Conservation (phyloP, 345 rosid genomes). For the Litchi chinensis region DNA sequence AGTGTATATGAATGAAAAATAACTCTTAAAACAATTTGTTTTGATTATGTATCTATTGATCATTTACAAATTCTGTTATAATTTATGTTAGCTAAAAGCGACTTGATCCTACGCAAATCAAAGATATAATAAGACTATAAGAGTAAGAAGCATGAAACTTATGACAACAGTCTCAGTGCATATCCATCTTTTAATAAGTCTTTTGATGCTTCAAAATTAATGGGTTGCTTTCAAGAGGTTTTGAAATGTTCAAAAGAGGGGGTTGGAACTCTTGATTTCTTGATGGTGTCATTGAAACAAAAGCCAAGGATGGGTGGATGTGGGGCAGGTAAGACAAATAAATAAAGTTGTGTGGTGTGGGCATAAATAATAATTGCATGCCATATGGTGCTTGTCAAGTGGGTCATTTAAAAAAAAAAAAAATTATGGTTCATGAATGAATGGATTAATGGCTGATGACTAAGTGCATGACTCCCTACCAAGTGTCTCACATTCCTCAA, state of each 20-base stretch:
- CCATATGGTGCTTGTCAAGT: background rate
- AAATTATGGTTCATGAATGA: background rate
- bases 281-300: slow-evolving; percentile 8
- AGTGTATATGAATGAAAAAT: too few species aligned
- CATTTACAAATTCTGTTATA: too few species aligned
- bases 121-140: too few species aligned
- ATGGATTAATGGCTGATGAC: slow-evolving; percentile 8
- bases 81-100: too few species aligned
- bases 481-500: background rate
- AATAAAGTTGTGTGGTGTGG: slow-evolving; percentile 4
- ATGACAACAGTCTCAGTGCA: background rate
- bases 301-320: background rate
- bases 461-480: background rate
- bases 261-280: background rate
- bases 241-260: slow-evolving; percentile 13
- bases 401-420: background rate
- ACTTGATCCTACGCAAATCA: too few species aligned
- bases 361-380: background rate
- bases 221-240: background rate
- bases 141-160: background rate
- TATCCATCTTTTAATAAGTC: too few species aligned
- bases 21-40: too few species aligned
- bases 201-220: background rate
- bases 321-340: slow-evolving; percentile 5
- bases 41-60: too few species aligned